Percentiles rank a stretch among this genome's conserved stretches.
Conservation (phyloP, 2,329 filamentous ascomycete species). For the Parascedosporium putredinis region DNA sequence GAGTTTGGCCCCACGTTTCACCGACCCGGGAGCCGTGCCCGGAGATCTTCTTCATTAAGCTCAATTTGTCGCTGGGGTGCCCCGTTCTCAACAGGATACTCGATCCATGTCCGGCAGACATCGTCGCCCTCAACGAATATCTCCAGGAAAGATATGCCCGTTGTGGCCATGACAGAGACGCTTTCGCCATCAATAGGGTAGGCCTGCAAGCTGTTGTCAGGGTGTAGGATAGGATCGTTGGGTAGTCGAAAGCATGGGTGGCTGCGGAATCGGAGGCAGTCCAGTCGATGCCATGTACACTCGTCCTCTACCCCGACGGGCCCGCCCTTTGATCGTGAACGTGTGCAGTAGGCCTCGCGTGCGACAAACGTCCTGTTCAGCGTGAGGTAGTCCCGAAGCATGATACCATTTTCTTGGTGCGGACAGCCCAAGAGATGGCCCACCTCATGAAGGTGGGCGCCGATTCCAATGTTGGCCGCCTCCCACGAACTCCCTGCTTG, state of each 20-base stretch:
- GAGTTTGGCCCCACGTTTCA: slow-evolving; percentile 61
- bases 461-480: slow-evolving; percentile 87
- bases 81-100: slow-evolving; percentile 57
- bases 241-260: slow-evolving; percentile 86
- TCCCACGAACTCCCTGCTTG: slow-evolving; percentile 91
- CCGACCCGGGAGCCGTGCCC: slow-evolving; percentile 52
- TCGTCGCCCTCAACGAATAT: slow-evolving; percentile 72
- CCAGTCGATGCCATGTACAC: slow-evolving; percentile 83
- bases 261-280: slow-evolving; percentile 76
- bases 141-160: slow-evolving; percentile 79
- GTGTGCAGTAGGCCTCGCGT: slow-evolving; percentile 75
- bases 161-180: slow-evolving; percentile 65
- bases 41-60: slow-evolving; percentile 65
- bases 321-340: slow-evolving; percentile 74
- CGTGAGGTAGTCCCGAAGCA: slow-evolving; percentile 78
- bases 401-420: slow-evolving; percentile 82
- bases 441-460: slow-evolving; percentile 82
- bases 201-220: slow-evolving; percentile 71
- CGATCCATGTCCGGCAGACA: slow-evolving; percentile 69
- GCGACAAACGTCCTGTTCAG: slow-evolving; percentile 75
- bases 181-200: slow-evolving; percentile 74
- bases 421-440: slow-evolving; percentile 86
- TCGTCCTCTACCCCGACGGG: slow-evolving; percentile 69
- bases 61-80: slow-evolving; percentile 60
- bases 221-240: slow-evolving; percentile 52